A percentile compares a stretch with the other conserved stretches of the same genome.
Conservation (phyloP, 73 alveolate species). For the Symbiodinium natans region DNA sequence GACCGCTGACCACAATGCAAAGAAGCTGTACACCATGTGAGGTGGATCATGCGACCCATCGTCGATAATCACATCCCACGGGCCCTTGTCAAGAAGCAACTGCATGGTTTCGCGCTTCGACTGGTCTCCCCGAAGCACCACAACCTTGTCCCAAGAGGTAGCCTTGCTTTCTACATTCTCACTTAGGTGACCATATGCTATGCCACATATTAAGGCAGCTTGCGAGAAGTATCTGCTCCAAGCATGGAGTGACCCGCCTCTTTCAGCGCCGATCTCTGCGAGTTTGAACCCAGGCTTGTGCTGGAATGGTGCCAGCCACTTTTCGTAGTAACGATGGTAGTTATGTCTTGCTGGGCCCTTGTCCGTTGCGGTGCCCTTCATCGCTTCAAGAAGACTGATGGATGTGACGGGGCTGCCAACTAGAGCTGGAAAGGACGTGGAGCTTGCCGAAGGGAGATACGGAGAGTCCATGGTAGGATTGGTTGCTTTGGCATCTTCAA, state of each 20-base stretch:
- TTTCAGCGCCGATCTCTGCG: background rate
- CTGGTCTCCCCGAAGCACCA: background rate
- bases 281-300: background rate
- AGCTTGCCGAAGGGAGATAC: no score
- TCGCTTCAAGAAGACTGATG: no score
- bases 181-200: background rate
- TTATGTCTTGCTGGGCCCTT: background rate
- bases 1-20: background rate
- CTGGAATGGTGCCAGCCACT: conserved; percentile 6
- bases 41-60: conserved; percentile 27
- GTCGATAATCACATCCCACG: conserved; percentile 29
- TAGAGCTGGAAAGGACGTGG: no score
- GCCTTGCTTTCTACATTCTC: background rate
- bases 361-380: background rate
- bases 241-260: background rate
- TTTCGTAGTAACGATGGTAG: background rate
- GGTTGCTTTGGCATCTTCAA: background rate
- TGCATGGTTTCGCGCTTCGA: background rate
- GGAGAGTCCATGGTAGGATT: no score
- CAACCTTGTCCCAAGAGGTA: background rate
- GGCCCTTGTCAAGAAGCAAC: background rate
- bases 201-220: background rate
- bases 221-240: background rate
- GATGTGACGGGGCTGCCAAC: no score
- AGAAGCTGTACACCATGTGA: conserved; percentile 2